Evolutionary conservation across 2,329 filamentous ascomycete species (phyloP).

Genomic region (Pseudogymnoascus sp.): DNA sequence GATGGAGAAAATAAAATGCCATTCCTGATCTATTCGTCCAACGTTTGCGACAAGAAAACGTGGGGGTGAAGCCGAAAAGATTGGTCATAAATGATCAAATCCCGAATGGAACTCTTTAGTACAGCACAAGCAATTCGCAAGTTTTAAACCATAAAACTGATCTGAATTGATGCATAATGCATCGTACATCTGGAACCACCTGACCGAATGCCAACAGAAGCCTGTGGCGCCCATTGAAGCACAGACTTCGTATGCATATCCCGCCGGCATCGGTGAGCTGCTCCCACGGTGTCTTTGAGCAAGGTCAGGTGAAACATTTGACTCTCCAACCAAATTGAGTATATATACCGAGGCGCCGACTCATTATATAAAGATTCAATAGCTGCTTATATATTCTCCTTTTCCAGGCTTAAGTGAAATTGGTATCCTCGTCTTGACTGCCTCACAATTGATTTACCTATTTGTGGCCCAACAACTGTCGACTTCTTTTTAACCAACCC

Average conservation of each 20-base stretch:
- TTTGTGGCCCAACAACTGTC: background rate
- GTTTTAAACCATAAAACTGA: background rate
- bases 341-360: background rate
- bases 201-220: background rate
- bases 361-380: conserved; percentile 1
- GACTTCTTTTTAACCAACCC: background rate
- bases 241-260: background rate
- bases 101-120: background rate
- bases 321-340: background rate
- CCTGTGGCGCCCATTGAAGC: background rate
- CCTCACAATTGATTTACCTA: background rate
- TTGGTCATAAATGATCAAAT: background rate
- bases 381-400: background rate
- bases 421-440: background rate
- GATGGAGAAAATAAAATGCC: background rate
- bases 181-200: background rate
- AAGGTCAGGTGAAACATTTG: conserved; percentile 1
- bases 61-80: background rate
- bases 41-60: background rate
- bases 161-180: background rate
- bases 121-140: background rate
- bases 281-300: background rate
- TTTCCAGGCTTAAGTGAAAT: background rate
- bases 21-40: background rate
- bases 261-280: background rate